A percentile compares a stretch with the other conserved stretches of the same genome.
Evolutionary conservation across 352 stramenopile genomes (phyloP).

Genomic region (Globisporangium mamillatum): DNA sequence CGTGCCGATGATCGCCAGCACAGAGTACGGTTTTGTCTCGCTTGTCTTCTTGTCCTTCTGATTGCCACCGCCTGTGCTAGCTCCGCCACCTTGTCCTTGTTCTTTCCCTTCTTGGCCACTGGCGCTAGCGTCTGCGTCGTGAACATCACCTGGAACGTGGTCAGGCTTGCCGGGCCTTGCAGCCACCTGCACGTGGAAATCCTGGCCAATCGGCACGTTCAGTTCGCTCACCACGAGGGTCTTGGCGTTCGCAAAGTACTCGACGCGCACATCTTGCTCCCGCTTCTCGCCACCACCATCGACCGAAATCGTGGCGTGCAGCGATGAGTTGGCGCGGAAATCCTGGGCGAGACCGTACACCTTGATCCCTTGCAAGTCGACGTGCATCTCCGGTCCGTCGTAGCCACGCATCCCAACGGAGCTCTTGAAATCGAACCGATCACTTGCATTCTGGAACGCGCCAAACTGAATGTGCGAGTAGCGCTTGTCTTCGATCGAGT

Average conservation of each 20-base stretch:
- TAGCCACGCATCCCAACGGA: constrained; percentile 43
- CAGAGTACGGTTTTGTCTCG: constrained; percentile 22
- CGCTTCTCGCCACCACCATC: neutral
- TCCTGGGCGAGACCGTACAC: constrained; percentile 50
- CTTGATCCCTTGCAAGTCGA: constrained; percentile 43
- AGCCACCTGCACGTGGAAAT: constrained; percentile 43
- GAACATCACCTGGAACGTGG: constrained; percentile 10
- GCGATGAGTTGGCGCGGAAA: constrained; percentile 60
- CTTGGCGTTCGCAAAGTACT: constrained; percentile 68
- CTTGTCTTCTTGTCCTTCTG: constrained; percentile 2
- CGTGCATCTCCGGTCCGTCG: constrained; percentile 64
- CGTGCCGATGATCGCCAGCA: constrained; percentile 39
- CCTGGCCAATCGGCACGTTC: constrained; percentile 37
- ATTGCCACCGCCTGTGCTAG: neutral
- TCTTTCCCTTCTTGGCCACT: neutral
- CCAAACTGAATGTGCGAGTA: constrained; percentile 53
- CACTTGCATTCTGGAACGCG: constrained; percentile 31
- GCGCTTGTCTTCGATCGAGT: constrained; percentile 50
- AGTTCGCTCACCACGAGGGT: constrained; percentile 60
- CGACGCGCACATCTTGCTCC: constrained; percentile 27
- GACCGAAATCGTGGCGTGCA: constrained; percentile 26
- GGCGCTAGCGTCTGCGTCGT: constrained; percentile 1
- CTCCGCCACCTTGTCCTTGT: neutral
- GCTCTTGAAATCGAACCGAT: constrained; percentile 41
- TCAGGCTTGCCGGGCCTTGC: constrained; percentile 22